phyloP scores from a whole-genome alignment of 2,329 filamentous ascomycete genomes.

The Hypoxylon sp. region DNA sequence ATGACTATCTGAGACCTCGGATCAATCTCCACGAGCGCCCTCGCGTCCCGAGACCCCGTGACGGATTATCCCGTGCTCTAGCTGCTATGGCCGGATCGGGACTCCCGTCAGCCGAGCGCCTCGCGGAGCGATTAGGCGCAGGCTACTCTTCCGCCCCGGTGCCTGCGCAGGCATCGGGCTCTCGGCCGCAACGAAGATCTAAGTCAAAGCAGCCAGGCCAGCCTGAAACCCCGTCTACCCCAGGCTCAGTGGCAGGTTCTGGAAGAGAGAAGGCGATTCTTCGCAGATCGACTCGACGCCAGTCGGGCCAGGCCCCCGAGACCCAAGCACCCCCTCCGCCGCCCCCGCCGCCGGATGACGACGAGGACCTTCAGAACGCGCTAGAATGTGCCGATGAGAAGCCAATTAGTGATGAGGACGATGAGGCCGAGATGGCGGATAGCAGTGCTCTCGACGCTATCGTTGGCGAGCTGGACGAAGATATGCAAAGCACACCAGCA shows the following conservation, averaged over 20 bases:
- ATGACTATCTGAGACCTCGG: constrained; percentile 92
- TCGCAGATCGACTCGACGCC: constrained; percentile 70
- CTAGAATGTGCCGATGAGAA: constrained; percentile 95
- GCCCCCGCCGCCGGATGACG: constrained; percentile 63
- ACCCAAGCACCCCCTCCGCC: constrained; percentile 60
- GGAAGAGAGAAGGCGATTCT: constrained; percentile 65
- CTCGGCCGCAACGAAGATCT: constrained; percentile 55
- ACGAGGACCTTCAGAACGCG: constrained; percentile 71
- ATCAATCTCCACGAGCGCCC: constrained; percentile 83
- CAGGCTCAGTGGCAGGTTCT: constrained; percentile 56
- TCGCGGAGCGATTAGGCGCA: constrained; percentile 54
- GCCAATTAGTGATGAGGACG: constrained; percentile 77
- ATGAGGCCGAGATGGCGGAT: constrained; percentile 67
- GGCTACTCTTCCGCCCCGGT: constrained; percentile 50
- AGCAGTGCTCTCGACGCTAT: constrained; percentile 79
- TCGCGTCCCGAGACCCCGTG: constrained; percentile 65
- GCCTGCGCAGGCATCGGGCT: constrained; percentile 52
- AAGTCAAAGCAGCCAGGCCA: constrained; percentile 56
- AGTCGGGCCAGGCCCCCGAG: constrained; percentile 59
- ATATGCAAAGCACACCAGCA: constrained; percentile 75
- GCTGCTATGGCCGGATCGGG: constrained; percentile 80
- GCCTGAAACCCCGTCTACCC: constrained; percentile 52
- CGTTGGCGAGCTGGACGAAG: constrained; percentile 89
- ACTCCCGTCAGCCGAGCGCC: constrained; percentile 60
- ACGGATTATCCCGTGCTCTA: constrained; percentile 72